Evolutionary conservation across 1,139 yeast genomes (phyloP), one percentile per base, ranked within the genome.

Genomic region (Yamadazyma jaroonii): DNA sequence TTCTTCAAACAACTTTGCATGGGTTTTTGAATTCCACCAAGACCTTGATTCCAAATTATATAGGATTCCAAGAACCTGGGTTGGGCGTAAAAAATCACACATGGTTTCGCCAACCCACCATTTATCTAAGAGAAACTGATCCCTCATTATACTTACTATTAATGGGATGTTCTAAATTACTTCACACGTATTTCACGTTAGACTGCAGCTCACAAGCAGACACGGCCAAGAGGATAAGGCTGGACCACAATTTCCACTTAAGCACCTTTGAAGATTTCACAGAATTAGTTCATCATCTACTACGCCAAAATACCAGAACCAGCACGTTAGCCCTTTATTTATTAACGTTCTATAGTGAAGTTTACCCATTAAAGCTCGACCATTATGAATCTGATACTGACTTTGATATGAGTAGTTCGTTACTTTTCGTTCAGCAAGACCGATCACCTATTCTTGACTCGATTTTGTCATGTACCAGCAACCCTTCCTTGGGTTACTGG

Each of bases 71-170:
- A 14, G 29, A 27, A 11, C 29, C 29, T 13, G 29, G 17, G 3
- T 10, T 7, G 11, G 13, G 6, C 12, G 10, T 10, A n/a, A 13
- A 21, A 4, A 8, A 4, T 27, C n/a, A 24, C 1, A 25, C 15
- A 22, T 40, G 43, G 43, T 40, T 40, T 13, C 25, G 28, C 10
- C 23, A 36, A 23, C 3, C 4, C 3, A 20, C 49, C 3, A 36
- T 48, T 7, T 47, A 44, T 25, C 33, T 46, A n/a, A 40, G 33
- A 22, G 25, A 30, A 10, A 23, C 36, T 9, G 47, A 43, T 5
- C 30, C 39, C 17, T 22, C 36, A 0, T 20, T 39, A 3, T 48
- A 50, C 48, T 30, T 45, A n/a, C 36, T 47, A 6, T 27, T 43
- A 2, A 9, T 38, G 30, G 52, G 50, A 0, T 32, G 38, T 4